Evolutionary conservation across 2,329 filamentous ascomycete genomes (phyloP), one percentile per base, ranked within the genome.

Genomic region (Microsporum ferrugineum): DNA sequence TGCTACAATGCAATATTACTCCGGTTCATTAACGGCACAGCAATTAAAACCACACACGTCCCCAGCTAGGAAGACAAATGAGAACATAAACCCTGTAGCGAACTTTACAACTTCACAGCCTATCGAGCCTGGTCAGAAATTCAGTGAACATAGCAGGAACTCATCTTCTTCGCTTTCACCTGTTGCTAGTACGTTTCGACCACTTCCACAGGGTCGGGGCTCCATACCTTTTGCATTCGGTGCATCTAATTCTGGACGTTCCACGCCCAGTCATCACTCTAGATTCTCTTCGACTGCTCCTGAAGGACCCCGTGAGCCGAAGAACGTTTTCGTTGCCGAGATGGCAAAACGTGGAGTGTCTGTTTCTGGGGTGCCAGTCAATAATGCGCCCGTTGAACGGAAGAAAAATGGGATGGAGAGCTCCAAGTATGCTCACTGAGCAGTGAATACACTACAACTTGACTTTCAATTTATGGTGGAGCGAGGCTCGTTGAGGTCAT

Each of bases 1-100:
- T 41, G 63, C 64, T 38, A 64, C 64, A 17, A 60, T 55, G 62
- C 65, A 67, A 36, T 66, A 67, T 62, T 60, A 51, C 41, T 47
- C 47, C 0, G 47, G 58, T 3, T 2, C 14, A 3, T 57, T 57
- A n/a, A 6, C 23, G 10, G n/a, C n/a, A 14, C 10, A 34, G 12
- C 55, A 43, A 7, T 17, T 41, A 5, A 39, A 57, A 4, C 17
- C 17, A n/a, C 34, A n/a, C 29, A 17, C 49, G 1, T 33, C 45
- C 27, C 47, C 33, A 3, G 36, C 12, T 5, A 39, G 5, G 4
- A 39, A 27, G 10, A 39, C 43, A 33, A 43, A 53, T 17, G 58
- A 60, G 56, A 60, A 60, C n/a, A 60, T 12, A 36, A 59, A 23
- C 41, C 57, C 57, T n/a, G 29, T 12, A 34, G 36, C 17, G 31